These are phyloP conservation scores for Ceratobasidium sp. DNA, from an alignment of 1,284 basidiomycete species.

Conservation along the genomic window DNA sequence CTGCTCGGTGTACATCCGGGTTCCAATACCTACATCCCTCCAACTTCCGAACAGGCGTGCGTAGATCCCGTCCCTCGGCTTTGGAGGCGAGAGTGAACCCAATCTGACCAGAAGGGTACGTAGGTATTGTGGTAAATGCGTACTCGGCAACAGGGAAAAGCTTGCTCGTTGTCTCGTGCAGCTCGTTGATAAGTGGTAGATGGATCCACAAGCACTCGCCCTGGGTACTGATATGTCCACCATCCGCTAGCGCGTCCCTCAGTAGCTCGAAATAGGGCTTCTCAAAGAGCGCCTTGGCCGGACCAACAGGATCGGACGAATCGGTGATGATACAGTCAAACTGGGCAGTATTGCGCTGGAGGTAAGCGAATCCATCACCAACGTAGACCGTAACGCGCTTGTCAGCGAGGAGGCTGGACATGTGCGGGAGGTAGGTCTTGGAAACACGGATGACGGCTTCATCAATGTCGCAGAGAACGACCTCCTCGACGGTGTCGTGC, in stretches of 20 bases:
- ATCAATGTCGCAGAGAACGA: conserved; percentile 98
- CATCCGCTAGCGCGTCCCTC: conserved; percentile 88
- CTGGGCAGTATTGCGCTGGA: conserved; percentile 86
- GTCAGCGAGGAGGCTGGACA: conserved; percentile 88
- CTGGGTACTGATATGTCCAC: conserved; percentile 96
- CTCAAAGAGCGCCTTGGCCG: conserved; percentile 94
- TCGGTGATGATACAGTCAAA: conserved; percentile 99
- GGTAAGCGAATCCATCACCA: conserved; percentile 98
- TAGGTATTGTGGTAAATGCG: conserved; percentile 97
- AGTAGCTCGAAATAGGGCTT: conserved; percentile 97
- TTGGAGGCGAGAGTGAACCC: conserved; percentile 95
- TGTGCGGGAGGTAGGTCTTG: conserved; percentile 92
- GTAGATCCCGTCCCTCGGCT: conserved; percentile 76
- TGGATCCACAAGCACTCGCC: conserved; percentile 98
- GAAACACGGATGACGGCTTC: conserved; percentile 98
- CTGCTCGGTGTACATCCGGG: conserved; percentile 80
- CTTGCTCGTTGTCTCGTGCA: conserved; percentile 78
- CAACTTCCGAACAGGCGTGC: conserved; percentile 77
- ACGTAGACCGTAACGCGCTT: conserved; percentile 90
- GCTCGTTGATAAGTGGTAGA: conserved; percentile 86
- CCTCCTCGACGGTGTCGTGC: conserved; percentile 91
- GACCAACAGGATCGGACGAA: conserved; percentile 98
- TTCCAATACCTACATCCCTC: conserved; percentile 89
- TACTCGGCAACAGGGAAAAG: conserved; percentile 92
- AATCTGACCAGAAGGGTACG: conserved; percentile 97